Evolutionary conservation across 129 eudicot species (phyloP).

Genomic region (Saussurea involucrata): DNA sequence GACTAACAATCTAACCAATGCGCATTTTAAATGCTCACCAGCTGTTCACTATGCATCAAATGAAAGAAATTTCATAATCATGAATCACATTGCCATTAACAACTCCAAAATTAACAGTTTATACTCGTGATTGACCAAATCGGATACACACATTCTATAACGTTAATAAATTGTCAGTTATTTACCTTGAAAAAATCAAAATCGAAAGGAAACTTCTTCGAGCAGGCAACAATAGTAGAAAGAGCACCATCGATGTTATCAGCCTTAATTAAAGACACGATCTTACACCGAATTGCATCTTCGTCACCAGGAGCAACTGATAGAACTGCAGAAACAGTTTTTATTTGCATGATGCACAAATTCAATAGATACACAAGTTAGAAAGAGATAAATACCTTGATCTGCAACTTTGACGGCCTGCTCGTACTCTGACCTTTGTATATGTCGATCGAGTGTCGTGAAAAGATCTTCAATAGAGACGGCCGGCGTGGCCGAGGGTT

Average conservation of each 20-base stretch:
- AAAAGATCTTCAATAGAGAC: slow-evolving; percentile 77
- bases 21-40: slow-evolving; percentile 13
- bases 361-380: not conserved
- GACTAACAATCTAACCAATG: not conserved
- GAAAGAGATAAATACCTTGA: slow-evolving; percentile 48
- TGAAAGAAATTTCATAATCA: not conserved
- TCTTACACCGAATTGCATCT: slow-evolving; percentile 79
- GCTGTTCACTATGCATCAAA: slow-evolving; percentile 3
- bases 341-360: not conserved
- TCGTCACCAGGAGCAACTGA: slow-evolving; percentile 76
- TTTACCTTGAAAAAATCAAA: slow-evolving; percentile 69
- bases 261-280: slow-evolving; percentile 65
- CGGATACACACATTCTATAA: not conserved
- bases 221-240: slow-evolving; percentile 31
- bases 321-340: slow-evolving; percentile 42
- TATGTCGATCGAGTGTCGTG: slow-evolving; percentile 69
- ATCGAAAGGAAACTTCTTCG: slow-evolving; percentile 45
- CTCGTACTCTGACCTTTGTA: slow-evolving; percentile 49
- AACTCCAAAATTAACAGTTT: not conserved
- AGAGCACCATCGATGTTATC: slow-evolving; percentile 74
- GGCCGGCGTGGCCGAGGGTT: slow-evolving; percentile 39
- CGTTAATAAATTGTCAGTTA: not conserved
- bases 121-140: not conserved
- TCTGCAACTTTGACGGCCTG: slow-evolving; percentile 75
- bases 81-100: slow-evolving; percentile 6